Conservation (phyloP, 768 basidiomycete genomes). For the Tylopilus intermedius region DNA sequence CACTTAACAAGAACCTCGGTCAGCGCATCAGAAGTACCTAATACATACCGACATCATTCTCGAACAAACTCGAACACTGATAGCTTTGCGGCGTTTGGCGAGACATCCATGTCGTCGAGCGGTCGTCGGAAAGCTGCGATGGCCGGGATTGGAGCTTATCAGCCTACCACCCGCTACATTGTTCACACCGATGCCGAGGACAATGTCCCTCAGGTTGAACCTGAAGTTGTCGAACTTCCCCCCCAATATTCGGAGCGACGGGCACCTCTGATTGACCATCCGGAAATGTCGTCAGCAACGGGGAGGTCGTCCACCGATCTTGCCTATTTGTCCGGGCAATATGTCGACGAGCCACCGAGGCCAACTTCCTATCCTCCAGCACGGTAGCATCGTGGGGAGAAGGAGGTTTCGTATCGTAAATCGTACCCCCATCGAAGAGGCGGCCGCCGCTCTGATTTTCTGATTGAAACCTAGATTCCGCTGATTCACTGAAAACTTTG, state of each 20-base stretch:
- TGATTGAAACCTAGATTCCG: neutral
- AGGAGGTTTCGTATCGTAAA: neutral
- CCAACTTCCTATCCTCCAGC: constrained; percentile 8
- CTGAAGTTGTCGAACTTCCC: constrained; percentile 67
- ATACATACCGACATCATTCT: constrained; percentile 11
- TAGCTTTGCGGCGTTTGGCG: constrained; percentile 18
- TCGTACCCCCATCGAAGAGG: neutral
- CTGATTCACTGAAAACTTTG: constrained; percentile 1
- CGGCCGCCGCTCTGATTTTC: neutral
- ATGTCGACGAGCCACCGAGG: constrained; percentile 1
- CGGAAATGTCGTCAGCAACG: constrained; percentile 11
- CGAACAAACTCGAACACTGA: constrained; percentile 18
- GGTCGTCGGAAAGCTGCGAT: constrained; percentile 51
- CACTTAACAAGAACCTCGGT: constrained; percentile 7
- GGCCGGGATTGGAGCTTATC: constrained; percentile 42
- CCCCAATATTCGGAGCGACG: constrained; percentile 63
- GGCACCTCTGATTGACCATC: constrained; percentile 8
- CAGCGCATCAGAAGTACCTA: constrained; percentile 6
- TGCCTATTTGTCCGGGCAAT: constrained; percentile 12
- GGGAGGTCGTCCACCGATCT: constrained; percentile 5
- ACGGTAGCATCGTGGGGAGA: constrained; percentile 3
- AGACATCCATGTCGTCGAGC: constrained; percentile 33
- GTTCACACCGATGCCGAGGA: constrained; percentile 71
- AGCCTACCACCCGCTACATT: constrained; percentile 49
- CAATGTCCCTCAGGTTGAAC: constrained; percentile 36